Conservation (phyloP, 768 basidiomycete species). For the Boletus sensibilis region DNA sequence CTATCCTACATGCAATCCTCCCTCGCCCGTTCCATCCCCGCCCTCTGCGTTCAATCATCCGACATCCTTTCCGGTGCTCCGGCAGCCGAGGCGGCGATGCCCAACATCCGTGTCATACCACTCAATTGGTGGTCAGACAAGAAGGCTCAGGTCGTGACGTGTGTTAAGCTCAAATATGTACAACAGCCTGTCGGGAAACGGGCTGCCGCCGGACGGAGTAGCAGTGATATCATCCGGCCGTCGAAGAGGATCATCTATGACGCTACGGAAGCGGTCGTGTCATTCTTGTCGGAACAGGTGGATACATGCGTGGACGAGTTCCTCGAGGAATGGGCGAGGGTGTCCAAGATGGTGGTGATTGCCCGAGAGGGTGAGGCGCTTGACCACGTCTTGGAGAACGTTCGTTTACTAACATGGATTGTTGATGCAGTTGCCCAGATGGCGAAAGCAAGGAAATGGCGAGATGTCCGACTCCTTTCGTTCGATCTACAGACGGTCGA, state of each 20-base stretch:
- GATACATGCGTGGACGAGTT: conserved; percentile 89
- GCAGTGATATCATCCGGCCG: conserved; percentile 65
- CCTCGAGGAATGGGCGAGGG: conserved; percentile 87
- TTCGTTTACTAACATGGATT: not conserved
- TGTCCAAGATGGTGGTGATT: conserved; percentile 92
- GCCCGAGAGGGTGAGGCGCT: conserved; percentile 73
- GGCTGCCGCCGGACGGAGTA: conserved; percentile 50
- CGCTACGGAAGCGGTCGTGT: conserved; percentile 82
- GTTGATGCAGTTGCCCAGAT: conserved; percentile 69
- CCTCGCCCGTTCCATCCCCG: conserved; percentile 75
- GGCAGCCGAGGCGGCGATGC: conserved; percentile 90
- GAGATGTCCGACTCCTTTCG: conserved; percentile 76
- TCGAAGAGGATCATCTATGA: conserved; percentile 90
- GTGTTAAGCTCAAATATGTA: conserved; percentile 87
- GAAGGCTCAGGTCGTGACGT: conserved; percentile 80
- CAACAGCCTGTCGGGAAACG: conserved; percentile 79
- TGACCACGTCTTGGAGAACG: not conserved
- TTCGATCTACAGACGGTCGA: conserved; percentile 94
- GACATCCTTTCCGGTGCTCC: conserved; percentile 81
- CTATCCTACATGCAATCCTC: conserved; percentile 65
- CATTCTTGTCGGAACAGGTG: conserved; percentile 83
- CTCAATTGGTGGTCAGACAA: conserved; percentile 90
- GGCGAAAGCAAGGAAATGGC: conserved; percentile 69
- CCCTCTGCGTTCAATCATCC: conserved; percentile 76
- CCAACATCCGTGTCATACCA: conserved; percentile 85